Percentiles rank a stretch among this genome's conserved stretches.
These are phyloP conservation scores for Tricholomella constricta DNA, from an alignment of 768 basidiomycete genomes.

Conservation along the genomic window DNA sequence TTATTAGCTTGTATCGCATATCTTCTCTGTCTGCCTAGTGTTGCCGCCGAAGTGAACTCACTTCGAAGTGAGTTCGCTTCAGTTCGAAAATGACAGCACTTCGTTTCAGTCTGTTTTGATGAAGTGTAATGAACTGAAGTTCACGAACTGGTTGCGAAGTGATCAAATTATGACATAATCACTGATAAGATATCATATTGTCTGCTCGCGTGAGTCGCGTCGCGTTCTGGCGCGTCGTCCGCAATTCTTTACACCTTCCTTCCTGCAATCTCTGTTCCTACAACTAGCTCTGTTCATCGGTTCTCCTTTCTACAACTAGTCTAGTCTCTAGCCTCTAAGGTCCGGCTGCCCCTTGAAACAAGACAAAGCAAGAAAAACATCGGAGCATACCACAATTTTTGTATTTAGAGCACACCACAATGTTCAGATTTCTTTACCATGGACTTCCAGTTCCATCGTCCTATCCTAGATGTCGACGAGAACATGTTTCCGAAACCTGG, in stretches of 20 bases:
- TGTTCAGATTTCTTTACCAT: no score
- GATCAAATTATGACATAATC: neutral
- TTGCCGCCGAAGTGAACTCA: neutral
- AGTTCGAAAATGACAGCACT: neutral
- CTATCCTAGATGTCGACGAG: no score
- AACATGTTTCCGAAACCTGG: no score
- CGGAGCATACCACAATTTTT: no score
- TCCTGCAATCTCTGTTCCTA: neutral
- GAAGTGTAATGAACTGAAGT: neutral
- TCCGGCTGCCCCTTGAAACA: neutral
- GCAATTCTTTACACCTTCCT: no score
- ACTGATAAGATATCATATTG: neutral
- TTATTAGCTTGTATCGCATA: no score
- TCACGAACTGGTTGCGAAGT: neutral
- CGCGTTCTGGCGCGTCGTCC: neutral
- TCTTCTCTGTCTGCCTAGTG: no score
- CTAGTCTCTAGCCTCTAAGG: neutral
- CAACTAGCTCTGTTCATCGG: no score
- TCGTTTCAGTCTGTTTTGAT: neutral
- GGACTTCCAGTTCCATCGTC: no score
- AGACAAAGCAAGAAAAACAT: no score
- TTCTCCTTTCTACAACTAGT: neutral
- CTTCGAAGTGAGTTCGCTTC: neutral
- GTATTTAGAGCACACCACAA: no score
- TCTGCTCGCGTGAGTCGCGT: no score